Evolutionary conservation across 768 basidiomycete genomes (phyloP).

Genomic region (Tephrocybe rancida): DNA sequence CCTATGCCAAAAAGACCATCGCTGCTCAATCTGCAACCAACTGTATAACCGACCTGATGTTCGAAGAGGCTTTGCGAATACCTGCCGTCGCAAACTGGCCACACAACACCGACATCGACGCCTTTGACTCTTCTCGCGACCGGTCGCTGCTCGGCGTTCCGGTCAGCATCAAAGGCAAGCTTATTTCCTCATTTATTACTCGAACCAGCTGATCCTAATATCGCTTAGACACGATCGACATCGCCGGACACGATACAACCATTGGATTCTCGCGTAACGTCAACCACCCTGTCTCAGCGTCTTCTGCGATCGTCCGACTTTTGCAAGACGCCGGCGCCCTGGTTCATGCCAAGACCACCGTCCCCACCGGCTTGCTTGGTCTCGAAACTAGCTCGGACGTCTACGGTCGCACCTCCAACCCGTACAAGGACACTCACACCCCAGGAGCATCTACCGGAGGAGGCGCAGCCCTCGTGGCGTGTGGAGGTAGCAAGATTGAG

Average conservation of each 20-base stretch:
- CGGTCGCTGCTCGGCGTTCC: constrained; percentile 67
- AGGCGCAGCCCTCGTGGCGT: constrained; percentile 66
- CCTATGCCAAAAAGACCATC: constrained; percentile 59
- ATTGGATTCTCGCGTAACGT: constrained; percentile 60
- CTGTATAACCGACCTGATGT: constrained; percentile 70
- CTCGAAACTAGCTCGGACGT: constrained; percentile 62
- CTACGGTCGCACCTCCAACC: constrained; percentile 65
- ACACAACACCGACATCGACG: constrained; percentile 37
- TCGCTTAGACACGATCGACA: constrained; percentile 42
- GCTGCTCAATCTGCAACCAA: constrained; percentile 61
- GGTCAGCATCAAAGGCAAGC: constrained; percentile 64
- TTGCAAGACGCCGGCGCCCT: constrained; percentile 66
- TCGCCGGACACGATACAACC: constrained; percentile 62
- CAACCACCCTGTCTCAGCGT: constrained; percentile 42
- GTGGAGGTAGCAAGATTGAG: constrained; percentile 66
- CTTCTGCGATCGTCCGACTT: constrained; percentile 57
- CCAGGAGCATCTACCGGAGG: constrained; percentile 73
- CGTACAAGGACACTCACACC: constrained; percentile 53
- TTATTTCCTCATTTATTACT: constrained; percentile 7
- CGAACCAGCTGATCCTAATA: constrained; percentile 5
- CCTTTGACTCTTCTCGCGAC: constrained; percentile 34
- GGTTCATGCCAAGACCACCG: constrained; percentile 63
- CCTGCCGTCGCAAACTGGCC: constrained; percentile 42
- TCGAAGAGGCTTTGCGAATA: constrained; percentile 43
- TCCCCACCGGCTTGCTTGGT: constrained; percentile 56